Percentiles rank a stretch among this genome's conserved stretches.
Conservation (phyloP, 768 basidiomycete species). For the Suillus lakei region DNA sequence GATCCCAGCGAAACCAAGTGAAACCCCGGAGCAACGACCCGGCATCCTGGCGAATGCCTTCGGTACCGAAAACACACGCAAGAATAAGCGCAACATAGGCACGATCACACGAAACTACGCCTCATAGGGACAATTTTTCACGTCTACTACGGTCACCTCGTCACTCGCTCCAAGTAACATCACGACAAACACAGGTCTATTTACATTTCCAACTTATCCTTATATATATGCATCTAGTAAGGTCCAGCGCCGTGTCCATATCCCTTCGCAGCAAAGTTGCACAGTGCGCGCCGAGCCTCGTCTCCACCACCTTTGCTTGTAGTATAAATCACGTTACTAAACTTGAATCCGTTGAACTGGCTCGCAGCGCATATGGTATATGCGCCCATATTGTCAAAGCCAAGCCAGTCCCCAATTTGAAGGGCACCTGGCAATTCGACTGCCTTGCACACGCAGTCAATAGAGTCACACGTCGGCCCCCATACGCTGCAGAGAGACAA, state of each 20-base stretch:
- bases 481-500: slow-evolving; percentile 76
- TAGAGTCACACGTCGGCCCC: slow-evolving; percentile 99
- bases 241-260: slow-evolving; percentile 37
- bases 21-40: slow-evolving; percentile 7
- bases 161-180: background rate
- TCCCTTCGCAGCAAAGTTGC: slow-evolving; percentile 50
- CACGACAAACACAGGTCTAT: background rate
- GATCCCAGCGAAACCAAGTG: slow-evolving; percentile 9
- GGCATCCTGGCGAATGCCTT: background rate
- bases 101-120: background rate
- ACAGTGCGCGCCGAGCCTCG: slow-evolving; percentile 58
- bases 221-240: slow-evolving; percentile 5
- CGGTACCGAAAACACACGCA: slow-evolving; percentile 8
- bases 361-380: slow-evolving; percentile 98
- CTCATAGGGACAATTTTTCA: background rate
- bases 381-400: slow-evolving; percentile 98
- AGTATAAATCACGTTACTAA: slow-evolving; percentile 82
- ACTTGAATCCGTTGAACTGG: slow-evolving; percentile 91
- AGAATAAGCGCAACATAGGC: slow-evolving; percentile 6
- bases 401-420: slow-evolving; percentile 95
- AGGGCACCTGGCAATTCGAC: slow-evolving; percentile 68
- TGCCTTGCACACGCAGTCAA: slow-evolving; percentile 84
- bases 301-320: slow-evolving; percentile 56
- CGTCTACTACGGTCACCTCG: slow-evolving; percentile 1
- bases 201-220: background rate